phyloP scores from a whole-genome alignment of 345 rosid species.

The Linum lewisii region DNA sequence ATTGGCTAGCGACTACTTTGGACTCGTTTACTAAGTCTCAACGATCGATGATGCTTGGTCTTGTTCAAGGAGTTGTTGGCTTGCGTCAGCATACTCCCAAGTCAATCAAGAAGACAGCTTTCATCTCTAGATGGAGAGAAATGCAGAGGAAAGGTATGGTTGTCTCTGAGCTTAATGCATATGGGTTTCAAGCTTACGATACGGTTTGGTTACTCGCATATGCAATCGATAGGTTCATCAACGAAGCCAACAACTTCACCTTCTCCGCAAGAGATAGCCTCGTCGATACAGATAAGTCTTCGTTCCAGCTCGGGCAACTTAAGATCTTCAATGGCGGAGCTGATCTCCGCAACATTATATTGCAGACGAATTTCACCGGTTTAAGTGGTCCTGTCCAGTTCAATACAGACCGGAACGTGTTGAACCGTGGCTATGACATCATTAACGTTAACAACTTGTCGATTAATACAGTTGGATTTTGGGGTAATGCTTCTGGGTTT shows the following conservation, averaged over 20 bases:
- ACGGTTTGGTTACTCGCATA: slow-evolving; percentile 71
- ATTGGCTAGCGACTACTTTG: slow-evolving; percentile 77
- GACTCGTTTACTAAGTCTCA: slow-evolving; percentile 41
- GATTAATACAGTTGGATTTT: slow-evolving; percentile 51
- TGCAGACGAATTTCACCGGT: slow-evolving; percentile 67
- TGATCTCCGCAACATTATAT: slow-evolving; percentile 31
- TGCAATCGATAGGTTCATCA: slow-evolving; percentile 42
- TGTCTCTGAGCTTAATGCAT: slow-evolving; percentile 41
- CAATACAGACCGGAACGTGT: slow-evolving; percentile 36
- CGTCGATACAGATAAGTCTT: slow-evolving; percentile 16
- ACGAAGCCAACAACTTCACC: slow-evolving; percentile 37
- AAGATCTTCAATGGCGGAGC: slow-evolving; percentile 54
- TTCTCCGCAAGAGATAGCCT: slow-evolving; percentile 43
- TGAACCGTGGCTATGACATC: slow-evolving; percentile 55
- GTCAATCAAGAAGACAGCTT: slow-evolving; percentile 36
- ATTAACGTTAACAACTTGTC: slow-evolving; percentile 43
- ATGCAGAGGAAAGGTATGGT: slow-evolving; percentile 37
- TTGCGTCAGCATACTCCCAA: slow-evolving; percentile 64
- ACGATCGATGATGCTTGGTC: slow-evolving; percentile 15
- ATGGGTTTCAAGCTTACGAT: slow-evolving; percentile 75
- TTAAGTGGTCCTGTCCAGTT: slow-evolving; percentile 56
- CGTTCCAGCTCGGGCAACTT: slow-evolving; percentile 37
- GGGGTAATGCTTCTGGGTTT: slow-evolving; percentile 48
- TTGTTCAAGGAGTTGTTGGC: slow-evolving; percentile 54
- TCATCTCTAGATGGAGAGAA: slow-evolving; percentile 36